phyloP scores from a whole-genome alignment of 495 filamentous ascomycete species.

The Trichoderma orchidacearum region DNA sequence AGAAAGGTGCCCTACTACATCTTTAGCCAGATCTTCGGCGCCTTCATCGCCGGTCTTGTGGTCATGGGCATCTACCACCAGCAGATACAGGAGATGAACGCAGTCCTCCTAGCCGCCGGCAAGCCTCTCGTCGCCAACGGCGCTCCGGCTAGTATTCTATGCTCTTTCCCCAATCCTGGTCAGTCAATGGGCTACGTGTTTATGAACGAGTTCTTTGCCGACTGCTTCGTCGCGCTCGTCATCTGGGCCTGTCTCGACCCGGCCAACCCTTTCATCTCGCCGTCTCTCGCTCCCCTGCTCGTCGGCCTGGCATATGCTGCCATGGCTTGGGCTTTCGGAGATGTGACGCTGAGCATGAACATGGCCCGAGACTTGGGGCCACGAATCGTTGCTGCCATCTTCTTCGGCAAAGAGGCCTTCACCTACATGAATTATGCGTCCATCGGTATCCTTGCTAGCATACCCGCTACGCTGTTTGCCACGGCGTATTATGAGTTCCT shows the following conservation, averaged over 20 bases:
- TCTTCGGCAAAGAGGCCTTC: slow-evolving; percentile 36
- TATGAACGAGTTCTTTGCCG: slow-evolving; percentile 39
- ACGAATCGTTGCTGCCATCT: slow-evolving; percentile 41
- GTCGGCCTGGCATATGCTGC: slow-evolving; percentile 35
- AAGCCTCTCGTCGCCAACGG: slow-evolving; percentile 25
- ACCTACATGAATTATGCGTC: slow-evolving; percentile 23
- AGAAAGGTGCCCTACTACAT: slow-evolving; percentile 39
- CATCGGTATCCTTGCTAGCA: slow-evolving; percentile 36
- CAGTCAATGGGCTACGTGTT: slow-evolving; percentile 37
- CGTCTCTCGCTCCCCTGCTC: slow-evolving; percentile 27
- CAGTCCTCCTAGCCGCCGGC: slow-evolving; percentile 12
- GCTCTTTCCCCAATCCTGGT: slow-evolving; percentile 25
- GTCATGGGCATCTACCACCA: slow-evolving; percentile 36
- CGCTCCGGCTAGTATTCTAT: slow-evolving; percentile 32
- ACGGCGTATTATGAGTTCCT: slow-evolving; percentile 37
- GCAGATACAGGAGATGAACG: slow-evolving; percentile 26
- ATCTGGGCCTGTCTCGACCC: slow-evolving; percentile 42
- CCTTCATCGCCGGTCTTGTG: slow-evolving; percentile 35
- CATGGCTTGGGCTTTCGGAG: slow-evolving; percentile 37
- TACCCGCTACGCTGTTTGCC: slow-evolving; percentile 39
- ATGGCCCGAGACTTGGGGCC: slow-evolving; percentile 37
- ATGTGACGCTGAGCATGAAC: slow-evolving; percentile 36
- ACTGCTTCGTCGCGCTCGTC: slow-evolving; percentile 35
- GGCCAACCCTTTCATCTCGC: slow-evolving; percentile 37
- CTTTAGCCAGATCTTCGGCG: slow-evolving; percentile 36